Percentiles rank a stretch among this genome's conserved stretches.
These are phyloP conservation scores for Chaetomiaceae sp. DNA, from an alignment of 2,329 filamentous ascomycete species.

Conservation along the genomic window DNA sequence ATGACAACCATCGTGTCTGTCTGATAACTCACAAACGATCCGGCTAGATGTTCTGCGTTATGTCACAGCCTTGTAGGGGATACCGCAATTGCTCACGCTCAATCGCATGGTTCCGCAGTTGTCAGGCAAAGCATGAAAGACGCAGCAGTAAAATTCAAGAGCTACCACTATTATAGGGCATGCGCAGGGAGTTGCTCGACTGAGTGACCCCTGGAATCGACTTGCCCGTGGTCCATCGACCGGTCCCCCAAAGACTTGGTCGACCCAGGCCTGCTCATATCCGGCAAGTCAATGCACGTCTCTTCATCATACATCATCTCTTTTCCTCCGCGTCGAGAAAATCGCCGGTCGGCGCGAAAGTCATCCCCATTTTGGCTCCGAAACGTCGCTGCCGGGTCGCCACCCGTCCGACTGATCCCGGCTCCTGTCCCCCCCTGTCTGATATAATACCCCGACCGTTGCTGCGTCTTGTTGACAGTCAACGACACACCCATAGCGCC, in stretches of 20 bases:
- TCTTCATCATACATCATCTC: conserved; percentile 19
- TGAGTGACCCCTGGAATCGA: neutral
- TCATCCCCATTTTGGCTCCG: conserved; percentile 4
- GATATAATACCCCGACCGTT: conserved; percentile 16
- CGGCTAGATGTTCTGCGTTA: too few relatives aligned
- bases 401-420: neutral
- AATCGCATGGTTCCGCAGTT: too few relatives aligned
- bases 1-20: too few relatives aligned
- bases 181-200: conserved; percentile 15
- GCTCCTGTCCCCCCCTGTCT: neutral
- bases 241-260: conserved; percentile 1
- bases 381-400: neutral
- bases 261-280: conserved; percentile 11
- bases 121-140: neutral
- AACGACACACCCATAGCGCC: conserved; percentile 21
- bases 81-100: too few relatives aligned
- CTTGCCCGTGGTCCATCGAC: neutral
- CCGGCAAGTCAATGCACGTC: conserved; percentile 17
- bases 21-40: too few relatives aligned
- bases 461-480: conserved; percentile 11
- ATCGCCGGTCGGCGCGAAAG: neutral
- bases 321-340: conserved; percentile 5
- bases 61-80: too few relatives aligned
- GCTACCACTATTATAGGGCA: conserved; percentile 13
- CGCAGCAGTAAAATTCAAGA: neutral